Base-by-base conservation (phyloP, 1,284 basidiomycete genomes). In the Sutorius eximius region DNA sequence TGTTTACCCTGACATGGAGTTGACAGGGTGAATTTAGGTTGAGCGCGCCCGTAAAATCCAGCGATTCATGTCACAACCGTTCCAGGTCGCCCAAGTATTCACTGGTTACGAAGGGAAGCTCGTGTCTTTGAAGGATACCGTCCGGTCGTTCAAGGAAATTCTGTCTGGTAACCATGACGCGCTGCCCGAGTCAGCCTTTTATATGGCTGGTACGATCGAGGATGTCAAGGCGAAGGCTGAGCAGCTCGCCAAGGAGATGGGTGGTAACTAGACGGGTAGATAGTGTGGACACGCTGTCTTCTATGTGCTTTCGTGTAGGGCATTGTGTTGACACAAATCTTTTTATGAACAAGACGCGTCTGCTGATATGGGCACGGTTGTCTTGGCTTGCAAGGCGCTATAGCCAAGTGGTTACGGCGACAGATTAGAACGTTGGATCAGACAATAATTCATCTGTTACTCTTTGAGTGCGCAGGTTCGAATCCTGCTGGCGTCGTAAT, bases 21-120 rank as follows among this genome's bases (percentile, higher is more conserved):
- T 68, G 37, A 65, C 43, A 38, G 43, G 5, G 27, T 47, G 36
- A 5, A 33, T 49, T 12, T n/a, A 89, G 86, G 87, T 90, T 72
- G 87, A 92, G 77, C 90, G 91, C 75, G 89, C 90, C 59, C 89
- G 89, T 76, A 92, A 92, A 78, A 92, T 92, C 66, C 90, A 92
- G 75, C 89, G 91, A 84, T 97, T 97, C 91, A 97, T 98, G 95
- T 97, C 94, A 65, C 95, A 99, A 81, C 95, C 96, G 60, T 99
- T 98, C 92, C 91, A 93, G 72, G 96, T 99, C 75, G 96, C 96
- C 57, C 93, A 98, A 80, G 93, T 97, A 77, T 98, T 98, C 87
- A 98, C 96, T 72, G 96, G 96, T 84, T 95, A 93, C 72, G 93
- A 97, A 82, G 96, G 95, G 68, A 90, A 90, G 74, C 91, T 98